Percentiles rank a stretch among this genome's conserved stretches.
phyloP scores from a whole-genome alignment of 768 basidiomycete species.

The Tylopilus rubrobrunneus region DNA sequence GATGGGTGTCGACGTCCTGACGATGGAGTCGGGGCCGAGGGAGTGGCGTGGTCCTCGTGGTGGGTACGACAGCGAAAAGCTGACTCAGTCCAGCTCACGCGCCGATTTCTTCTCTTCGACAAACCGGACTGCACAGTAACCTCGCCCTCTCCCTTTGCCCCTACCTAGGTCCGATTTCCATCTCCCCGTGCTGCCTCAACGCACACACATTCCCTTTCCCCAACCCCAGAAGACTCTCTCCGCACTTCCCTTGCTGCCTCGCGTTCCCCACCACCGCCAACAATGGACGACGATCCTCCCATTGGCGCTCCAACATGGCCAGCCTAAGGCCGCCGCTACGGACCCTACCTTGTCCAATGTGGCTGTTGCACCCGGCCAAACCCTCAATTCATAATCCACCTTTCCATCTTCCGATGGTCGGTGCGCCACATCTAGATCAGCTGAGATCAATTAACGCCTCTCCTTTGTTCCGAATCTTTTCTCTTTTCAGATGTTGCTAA shows the following conservation, averaged over 20 bases:
- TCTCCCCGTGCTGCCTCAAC: slow-evolving; percentile 21
- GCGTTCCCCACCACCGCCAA: slow-evolving; percentile 27
- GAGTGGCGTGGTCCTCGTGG: slow-evolving; percentile 13
- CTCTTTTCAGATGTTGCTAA: slow-evolving; percentile 11
- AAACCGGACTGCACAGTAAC: slow-evolving; percentile 17
- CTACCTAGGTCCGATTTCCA: slow-evolving; percentile 39
- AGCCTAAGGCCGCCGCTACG: slow-evolving; percentile 1
- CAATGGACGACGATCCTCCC: slow-evolving; percentile 18
- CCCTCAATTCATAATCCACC: slow-evolving; percentile 16
- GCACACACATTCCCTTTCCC: slow-evolving; percentile 9
- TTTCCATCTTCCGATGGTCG: slow-evolving; percentile 20
- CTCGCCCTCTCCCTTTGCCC: slow-evolving; percentile 37
- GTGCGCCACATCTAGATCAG: slow-evolving; percentile 13
- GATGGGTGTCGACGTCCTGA: background rate
- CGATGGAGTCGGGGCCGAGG: slow-evolving; percentile 7
- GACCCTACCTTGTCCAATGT: slow-evolving; percentile 7
- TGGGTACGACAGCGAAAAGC: slow-evolving; percentile 11
- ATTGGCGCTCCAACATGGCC: slow-evolving; percentile 18
- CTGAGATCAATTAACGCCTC: slow-evolving; percentile 5
- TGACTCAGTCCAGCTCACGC: slow-evolving; percentile 33
- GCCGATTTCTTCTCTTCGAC: slow-evolving; percentile 24
- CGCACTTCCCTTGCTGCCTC: slow-evolving; percentile 35
- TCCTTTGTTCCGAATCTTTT: slow-evolving; percentile 5
- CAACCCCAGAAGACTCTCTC: slow-evolving; percentile 35
- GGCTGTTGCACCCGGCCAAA: slow-evolving; percentile 8